Evolutionary conservation across 2,329 filamentous ascomycete species (phyloP).

Genomic region (Diaporthe destruens): DNA sequence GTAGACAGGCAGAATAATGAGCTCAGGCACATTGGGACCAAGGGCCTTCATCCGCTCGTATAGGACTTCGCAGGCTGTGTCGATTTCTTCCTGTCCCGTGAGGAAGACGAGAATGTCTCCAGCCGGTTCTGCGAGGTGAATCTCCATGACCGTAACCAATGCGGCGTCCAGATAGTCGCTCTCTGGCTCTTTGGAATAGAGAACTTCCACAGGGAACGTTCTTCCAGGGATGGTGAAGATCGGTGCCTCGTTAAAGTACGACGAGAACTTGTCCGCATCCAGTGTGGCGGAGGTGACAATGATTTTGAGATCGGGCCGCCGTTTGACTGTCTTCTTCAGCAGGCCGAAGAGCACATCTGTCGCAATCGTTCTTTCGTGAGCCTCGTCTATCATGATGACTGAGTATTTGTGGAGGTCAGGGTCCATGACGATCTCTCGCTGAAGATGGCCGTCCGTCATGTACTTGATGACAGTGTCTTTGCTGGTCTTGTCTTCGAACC

Average conservation of each 20-base stretch:
- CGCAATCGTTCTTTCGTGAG: slow-evolving; percentile 95
- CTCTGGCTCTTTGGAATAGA: slow-evolving; percentile 95
- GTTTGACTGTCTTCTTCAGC: slow-evolving; percentile 91
- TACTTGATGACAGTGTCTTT: slow-evolving; percentile 96
- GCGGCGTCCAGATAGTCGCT: slow-evolving; percentile 95
- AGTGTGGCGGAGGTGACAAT: slow-evolving; percentile 97
- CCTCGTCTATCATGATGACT: slow-evolving; percentile 98
- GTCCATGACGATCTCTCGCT: slow-evolving; percentile 94
- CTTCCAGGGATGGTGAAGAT: slow-evolving; percentile 97
- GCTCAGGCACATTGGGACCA: slow-evolving; percentile 88
- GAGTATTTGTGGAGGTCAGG: slow-evolving; percentile 91
- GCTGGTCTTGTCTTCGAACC: slow-evolving; percentile 94
- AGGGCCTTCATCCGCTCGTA: slow-evolving; percentile 97
- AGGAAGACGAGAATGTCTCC: slow-evolving; percentile 98
- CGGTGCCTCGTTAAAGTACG: slow-evolving; percentile 95
- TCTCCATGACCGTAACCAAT: slow-evolving; percentile 97
- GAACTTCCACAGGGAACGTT: slow-evolving; percentile 94
- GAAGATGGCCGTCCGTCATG: slow-evolving; percentile 99
- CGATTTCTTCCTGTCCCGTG: slow-evolving; percentile 97
- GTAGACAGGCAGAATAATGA: slow-evolving; percentile 96
- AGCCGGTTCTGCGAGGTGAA: slow-evolving; percentile 90
- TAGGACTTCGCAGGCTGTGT: slow-evolving; percentile 91
- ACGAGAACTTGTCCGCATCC: slow-evolving; percentile 96
- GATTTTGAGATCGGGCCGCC: slow-evolving; percentile 88
- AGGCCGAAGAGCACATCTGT: slow-evolving; percentile 96